Conservation (phyloP, 805 yeast species). For the Schizosaccharomyces octosporus region DNA sequence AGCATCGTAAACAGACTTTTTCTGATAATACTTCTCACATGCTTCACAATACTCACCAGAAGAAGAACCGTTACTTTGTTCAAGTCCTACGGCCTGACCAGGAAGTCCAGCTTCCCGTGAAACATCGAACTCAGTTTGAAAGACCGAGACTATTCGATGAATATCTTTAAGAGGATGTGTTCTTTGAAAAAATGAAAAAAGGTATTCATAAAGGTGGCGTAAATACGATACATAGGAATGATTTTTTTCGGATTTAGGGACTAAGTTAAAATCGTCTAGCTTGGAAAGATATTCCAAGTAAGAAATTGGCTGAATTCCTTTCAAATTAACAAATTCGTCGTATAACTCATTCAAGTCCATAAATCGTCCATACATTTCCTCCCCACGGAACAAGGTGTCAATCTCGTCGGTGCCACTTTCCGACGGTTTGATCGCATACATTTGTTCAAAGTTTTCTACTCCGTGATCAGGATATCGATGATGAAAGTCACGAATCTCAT, state of each 20-base stretch:
- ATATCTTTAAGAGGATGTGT: slow-evolving; percentile 26
- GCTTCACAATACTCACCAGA: slow-evolving; percentile 27
- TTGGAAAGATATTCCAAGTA: slow-evolving; percentile 28
- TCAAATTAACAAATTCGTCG: slow-evolving; percentile 28
- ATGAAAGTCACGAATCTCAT: slow-evolving; percentile 14
- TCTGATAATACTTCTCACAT: slow-evolving; percentile 41
- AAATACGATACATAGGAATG: slow-evolving; percentile 23
- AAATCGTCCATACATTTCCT: slow-evolving; percentile 39
- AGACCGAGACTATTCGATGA: slow-evolving; percentile 12
- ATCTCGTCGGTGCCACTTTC: slow-evolving; percentile 12
- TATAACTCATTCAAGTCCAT: slow-evolving; percentile 33
- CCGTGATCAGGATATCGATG: slow-evolving; percentile 14
- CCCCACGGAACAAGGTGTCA: slow-evolving; percentile 27
- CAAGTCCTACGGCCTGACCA: slow-evolving; percentile 6
- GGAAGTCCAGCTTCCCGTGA: slow-evolving; percentile 9
- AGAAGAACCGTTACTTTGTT: slow-evolving; percentile 1
- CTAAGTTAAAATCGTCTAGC: slow-evolving; percentile 19
- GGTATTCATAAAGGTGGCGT: slow-evolving; percentile 22
- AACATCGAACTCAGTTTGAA: slow-evolving; percentile 11
- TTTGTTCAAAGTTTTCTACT: slow-evolving; percentile 10
- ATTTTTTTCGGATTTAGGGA: slow-evolving; percentile 9
- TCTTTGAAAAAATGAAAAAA: slow-evolving; percentile 23
- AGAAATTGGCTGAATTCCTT: slow-evolving; percentile 14
- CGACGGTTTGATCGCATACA: slow-evolving; percentile 16
- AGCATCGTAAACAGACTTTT: slow-evolving; percentile 35